Base-by-base conservation (phyloP, 805 yeast species). In the Pichia phayaonensis region DNA sequence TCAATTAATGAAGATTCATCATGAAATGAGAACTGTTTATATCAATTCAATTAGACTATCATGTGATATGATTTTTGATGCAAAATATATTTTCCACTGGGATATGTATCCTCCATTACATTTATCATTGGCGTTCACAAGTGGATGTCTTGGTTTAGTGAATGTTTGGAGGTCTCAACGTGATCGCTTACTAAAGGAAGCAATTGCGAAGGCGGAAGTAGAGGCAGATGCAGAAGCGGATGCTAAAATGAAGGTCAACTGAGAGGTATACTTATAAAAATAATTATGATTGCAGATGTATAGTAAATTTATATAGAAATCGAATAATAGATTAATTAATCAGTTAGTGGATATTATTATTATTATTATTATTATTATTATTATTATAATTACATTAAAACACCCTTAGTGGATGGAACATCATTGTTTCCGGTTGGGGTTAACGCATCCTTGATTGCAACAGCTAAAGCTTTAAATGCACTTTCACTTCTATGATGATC, bases 401-500 rank as follows among this genome's bases (percentile, higher is more conserved):
- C 98, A 49, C 99, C 99, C 71, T 94, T 94, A 12, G 99, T 94
- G 49, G 95, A 84, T 21, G 99, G 99, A 44, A 94, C 87, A 54
- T 94, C 99, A 62, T 89, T 75, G 23, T 84, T 79, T 31, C 97
- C 98, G 31, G 89, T 89, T 57, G 78, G 75, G 12, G 92, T 75
- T 45, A 79, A 82, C 23, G 98, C 92, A 64, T 90, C 96, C 59
- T 81, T 84, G 46, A 94, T 74, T 4, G 99, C 99, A 21, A 94
- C 74, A 0, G 99, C 99, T 56, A 92, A 72, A 0, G 98, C 97
- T 71, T 94, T 94, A 72, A 94, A 94, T 0, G 99, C 98, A 65
- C 89, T 79, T 69, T 94, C 99, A 41, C 96, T 87, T 56, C 97
- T 75, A 70, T 94, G 99, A 68, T 94, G 99, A 68, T 94, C 99